These are phyloP conservation scores for Debaryomyces subglobosus DNA, from an alignment of 1,139 yeast species.

Conservation along the genomic window DNA sequence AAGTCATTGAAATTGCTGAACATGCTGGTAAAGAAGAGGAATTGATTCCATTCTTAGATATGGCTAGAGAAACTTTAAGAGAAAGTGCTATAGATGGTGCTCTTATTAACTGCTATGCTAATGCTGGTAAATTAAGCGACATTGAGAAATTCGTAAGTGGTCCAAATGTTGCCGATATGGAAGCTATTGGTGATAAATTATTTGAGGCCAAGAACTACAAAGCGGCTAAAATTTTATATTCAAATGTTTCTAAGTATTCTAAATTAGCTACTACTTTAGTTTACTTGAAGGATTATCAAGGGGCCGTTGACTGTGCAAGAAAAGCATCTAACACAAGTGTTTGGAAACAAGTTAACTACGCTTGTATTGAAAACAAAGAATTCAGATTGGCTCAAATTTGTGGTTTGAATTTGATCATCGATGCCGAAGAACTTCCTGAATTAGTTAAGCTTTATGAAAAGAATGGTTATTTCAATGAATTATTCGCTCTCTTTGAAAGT, in stretches of 20 bases:
- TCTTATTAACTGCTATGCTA: slow-evolving; percentile 83
- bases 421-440: slow-evolving; percentile 95
- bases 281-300: slow-evolving; percentile 87
- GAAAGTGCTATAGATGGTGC: slow-evolving; percentile 95
- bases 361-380: slow-evolving; percentile 93
- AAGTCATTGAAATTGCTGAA: slow-evolving; percentile 92
- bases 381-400: slow-evolving; percentile 97
- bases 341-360: slow-evolving; percentile 97
- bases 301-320: slow-evolving; percentile 98
- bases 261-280: slow-evolving; percentile 95
- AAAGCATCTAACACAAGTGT: slow-evolving; percentile 93
- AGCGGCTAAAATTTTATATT: slow-evolving; percentile 88
- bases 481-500: slow-evolving; percentile 89
- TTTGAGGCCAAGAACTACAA: slow-evolving; percentile 82
- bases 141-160: slow-evolving; percentile 84
- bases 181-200: slow-evolving; percentile 88
- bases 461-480: slow-evolving; percentile 89
- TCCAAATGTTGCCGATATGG: slow-evolving; percentile 91
- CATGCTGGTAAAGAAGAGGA: slow-evolving; percentile 97
- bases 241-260: slow-evolving; percentile 90
- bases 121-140: slow-evolving; percentile 72
- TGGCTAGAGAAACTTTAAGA: slow-evolving; percentile 93
- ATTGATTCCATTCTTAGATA: slow-evolving; percentile 78
- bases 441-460: slow-evolving; percentile 84
- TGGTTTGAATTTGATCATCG: slow-evolving; percentile 95